Evolutionary conservation across 2,329 filamentous ascomycete species (phyloP).

Genomic region (Rhinocladiella mackenziei): DNA sequence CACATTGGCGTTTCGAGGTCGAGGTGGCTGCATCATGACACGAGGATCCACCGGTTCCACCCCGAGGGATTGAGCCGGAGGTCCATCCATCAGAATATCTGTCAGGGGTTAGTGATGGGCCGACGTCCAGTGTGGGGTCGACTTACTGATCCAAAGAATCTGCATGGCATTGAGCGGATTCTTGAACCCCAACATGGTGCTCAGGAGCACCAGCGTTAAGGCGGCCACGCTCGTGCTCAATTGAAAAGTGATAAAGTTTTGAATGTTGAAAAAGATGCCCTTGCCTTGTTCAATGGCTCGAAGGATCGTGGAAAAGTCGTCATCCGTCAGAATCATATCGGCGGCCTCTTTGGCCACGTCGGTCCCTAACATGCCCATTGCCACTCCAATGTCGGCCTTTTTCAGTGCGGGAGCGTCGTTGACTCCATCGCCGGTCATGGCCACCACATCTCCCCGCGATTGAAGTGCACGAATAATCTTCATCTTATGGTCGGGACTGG

Average conservation of each 20-base stretch:
- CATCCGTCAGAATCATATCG: slow-evolving; percentile 82
- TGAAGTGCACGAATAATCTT: slow-evolving; percentile 93
- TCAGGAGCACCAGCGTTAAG: slow-evolving; percentile 83
- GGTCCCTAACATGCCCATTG: slow-evolving; percentile 91
- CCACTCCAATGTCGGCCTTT: slow-evolving; percentile 95
- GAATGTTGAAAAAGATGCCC: slow-evolving; percentile 98
- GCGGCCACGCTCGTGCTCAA: slow-evolving; percentile 94
- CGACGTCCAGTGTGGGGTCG: neutral
- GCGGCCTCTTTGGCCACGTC: slow-evolving; percentile 95
- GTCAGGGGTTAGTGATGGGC: slow-evolving; percentile 30
- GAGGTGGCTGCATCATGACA: slow-evolving; percentile 87
- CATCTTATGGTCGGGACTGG: slow-evolving; percentile 95
- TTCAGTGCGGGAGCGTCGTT: slow-evolving; percentile 97
- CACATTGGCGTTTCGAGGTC: slow-evolving; percentile 80
- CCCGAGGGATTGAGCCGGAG: slow-evolving; percentile 91
- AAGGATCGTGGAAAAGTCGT: slow-evolving; percentile 87
- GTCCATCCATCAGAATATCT: slow-evolving; percentile 99
- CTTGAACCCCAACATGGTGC: slow-evolving; percentile 87
- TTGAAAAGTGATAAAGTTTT: slow-evolving; percentile 98
- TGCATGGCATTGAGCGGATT: slow-evolving; percentile 99
- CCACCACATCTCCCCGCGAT: slow-evolving; percentile 88
- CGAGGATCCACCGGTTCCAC: slow-evolving; percentile 92
- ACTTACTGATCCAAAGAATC: slow-evolving; percentile 97
- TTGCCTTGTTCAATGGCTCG: slow-evolving; percentile 98
- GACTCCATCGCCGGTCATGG: slow-evolving; percentile 97